Evolutionary conservation across 1,139 yeast genomes (phyloP).

Genomic region (Tardiomyces blankii): DNA sequence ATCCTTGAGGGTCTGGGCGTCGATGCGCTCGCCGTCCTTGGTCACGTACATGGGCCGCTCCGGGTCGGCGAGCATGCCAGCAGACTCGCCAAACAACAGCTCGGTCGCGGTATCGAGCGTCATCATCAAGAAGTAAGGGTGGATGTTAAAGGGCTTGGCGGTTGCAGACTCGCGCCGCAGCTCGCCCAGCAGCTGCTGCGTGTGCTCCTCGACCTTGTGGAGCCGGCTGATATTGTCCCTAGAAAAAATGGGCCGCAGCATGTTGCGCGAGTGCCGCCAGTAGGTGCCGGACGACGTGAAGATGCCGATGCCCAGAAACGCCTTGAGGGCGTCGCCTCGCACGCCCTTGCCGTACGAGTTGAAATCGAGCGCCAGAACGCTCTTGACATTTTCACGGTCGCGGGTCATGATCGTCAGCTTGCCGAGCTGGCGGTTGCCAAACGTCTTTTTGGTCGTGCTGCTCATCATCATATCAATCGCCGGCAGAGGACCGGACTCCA

Average conservation of each 20-base stretch:
- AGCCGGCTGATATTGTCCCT: constrained; percentile 42
- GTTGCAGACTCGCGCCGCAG: constrained; percentile 44
- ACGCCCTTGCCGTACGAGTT: constrained; percentile 39
- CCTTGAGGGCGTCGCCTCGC: constrained; percentile 32
- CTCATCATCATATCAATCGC: too few relatives aligned
- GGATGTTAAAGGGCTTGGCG: constrained; percentile 32
- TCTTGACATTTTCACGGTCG: constrained; percentile 36
- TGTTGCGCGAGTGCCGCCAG: constrained; percentile 42
- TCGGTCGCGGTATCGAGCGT: constrained; percentile 54
- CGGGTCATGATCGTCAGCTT: constrained; percentile 25
- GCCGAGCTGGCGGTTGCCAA: not conserved
- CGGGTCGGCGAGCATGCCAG: constrained; percentile 21
- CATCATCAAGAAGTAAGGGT: constrained; percentile 37
- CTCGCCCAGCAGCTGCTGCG: constrained; percentile 32
- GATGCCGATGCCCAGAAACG: constrained; percentile 40
- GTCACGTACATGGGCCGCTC: constrained; percentile 9
- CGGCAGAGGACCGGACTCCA: too few relatives aligned
- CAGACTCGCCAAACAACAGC: constrained; percentile 47
- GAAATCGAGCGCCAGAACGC: constrained; percentile 30
- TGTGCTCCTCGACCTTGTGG: constrained; percentile 35
- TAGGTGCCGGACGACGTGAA: constrained; percentile 39
- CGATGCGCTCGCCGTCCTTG: constrained; percentile 12
- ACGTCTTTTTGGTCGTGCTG: not conserved
- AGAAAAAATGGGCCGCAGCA: constrained; percentile 43
- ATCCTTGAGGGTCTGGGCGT: constrained; percentile 28